These are phyloP conservation scores for Schwanniomyces pseudopolymorphus DNA, from an alignment of 805 yeast genomes.

Conservation along the genomic window DNA sequence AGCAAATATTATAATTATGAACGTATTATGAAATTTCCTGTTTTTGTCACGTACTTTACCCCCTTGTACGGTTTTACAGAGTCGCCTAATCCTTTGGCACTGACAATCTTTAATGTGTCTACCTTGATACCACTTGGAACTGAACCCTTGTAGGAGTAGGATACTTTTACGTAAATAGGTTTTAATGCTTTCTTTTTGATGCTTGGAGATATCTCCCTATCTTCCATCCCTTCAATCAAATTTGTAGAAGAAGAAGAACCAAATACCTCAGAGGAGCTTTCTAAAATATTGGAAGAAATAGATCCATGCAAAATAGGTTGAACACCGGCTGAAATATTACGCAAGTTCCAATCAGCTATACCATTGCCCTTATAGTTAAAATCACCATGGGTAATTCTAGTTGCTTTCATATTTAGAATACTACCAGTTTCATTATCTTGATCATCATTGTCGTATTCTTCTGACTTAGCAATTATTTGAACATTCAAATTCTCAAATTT, in stretches of 20 bases:
- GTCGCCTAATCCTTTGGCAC: conserved; percentile 58
- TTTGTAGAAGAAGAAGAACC: background rate
- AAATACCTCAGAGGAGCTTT: background rate
- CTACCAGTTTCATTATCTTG: conserved; percentile 1
- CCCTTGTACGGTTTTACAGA: conserved; percentile 84
- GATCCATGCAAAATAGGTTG: conserved; percentile 67
- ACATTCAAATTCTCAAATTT: conserved; percentile 33
- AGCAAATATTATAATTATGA: conserved; percentile 7
- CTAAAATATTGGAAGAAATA: conserved; percentile 16
- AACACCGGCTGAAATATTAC: conserved; percentile 57
- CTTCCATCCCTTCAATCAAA: conserved; percentile 6
- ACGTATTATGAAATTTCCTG: conserved; percentile 58
- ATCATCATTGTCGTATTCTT: conserved; percentile 10
- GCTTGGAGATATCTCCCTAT: conserved; percentile 1
- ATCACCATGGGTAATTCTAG: conserved; percentile 77
- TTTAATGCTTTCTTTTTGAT: conserved; percentile 9
- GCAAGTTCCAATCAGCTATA: conserved; percentile 67
- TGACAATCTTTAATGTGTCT: conserved; percentile 56
- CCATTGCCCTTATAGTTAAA: conserved; percentile 54
- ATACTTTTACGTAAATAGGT: conserved; percentile 45
- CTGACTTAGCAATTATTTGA: conserved; percentile 21
- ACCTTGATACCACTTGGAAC: conserved; percentile 77
- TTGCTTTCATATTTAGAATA: conserved; percentile 46
- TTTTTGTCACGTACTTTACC: conserved; percentile 72
- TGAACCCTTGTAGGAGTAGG: conserved; percentile 62